A percentile compares a stretch with the other conserved stretches of the same genome.
Evolutionary conservation across 164 flowering plant genomes (phyloP).

Genomic region (Annona cherimola): DNA sequence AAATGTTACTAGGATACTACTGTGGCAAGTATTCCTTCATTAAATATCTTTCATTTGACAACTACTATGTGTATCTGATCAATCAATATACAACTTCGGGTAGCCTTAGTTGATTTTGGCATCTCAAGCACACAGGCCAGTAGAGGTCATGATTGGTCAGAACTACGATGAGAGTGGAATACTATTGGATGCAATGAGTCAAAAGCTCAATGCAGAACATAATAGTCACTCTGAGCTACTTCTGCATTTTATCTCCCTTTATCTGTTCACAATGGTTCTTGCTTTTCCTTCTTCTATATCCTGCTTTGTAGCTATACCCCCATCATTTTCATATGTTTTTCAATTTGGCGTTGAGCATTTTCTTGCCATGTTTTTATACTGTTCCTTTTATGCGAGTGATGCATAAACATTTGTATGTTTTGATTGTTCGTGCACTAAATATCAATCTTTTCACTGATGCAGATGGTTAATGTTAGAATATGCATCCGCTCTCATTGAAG

Average conservation of each 20-base stretch:
- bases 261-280: neutral
- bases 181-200: neutral
- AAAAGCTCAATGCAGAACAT: neutral
- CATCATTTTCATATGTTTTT: neutral
- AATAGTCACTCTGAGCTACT: neutral
- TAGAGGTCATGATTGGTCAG: too few relatives aligned
- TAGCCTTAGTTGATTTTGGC: too few relatives aligned
- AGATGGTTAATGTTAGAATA: slow-evolving; percentile 61
- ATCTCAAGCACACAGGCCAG: too few relatives aligned
- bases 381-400: too few relatives aligned
- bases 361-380: neutral
- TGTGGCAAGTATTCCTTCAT: neutral
- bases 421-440: neutral
- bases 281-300: too few relatives aligned
- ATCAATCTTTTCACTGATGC: slow-evolving; percentile 10
- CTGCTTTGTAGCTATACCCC: neutral
- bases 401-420: too few relatives aligned
- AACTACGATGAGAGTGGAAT: neutral
- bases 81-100: too few relatives aligned
- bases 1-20: neutral
- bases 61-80: too few relatives aligned
- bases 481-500: slow-evolving; percentile 60
- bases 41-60: too few relatives aligned
- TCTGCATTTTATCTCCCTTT: neutral
- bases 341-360: neutral